These are phyloP conservation scores for Leucocoprinus birnbaumii DNA, from an alignment of 768 basidiomycete genomes.

Conservation along the genomic window DNA sequence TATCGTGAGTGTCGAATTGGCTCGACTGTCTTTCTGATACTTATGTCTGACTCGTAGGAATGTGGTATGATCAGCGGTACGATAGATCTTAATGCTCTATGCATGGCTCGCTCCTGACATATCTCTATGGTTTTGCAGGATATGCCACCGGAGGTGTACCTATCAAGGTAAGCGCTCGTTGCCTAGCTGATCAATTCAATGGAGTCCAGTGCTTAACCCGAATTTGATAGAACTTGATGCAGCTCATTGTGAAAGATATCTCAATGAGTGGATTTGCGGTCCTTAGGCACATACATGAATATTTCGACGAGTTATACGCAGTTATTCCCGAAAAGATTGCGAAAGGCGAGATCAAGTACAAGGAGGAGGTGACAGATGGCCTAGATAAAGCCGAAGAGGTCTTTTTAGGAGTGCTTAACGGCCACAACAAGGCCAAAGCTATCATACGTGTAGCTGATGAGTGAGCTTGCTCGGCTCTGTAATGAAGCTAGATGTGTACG, in stretches of 20 bases:
- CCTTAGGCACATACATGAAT: conserved; percentile 23
- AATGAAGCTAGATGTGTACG: too few relatives aligned
- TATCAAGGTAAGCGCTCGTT: conserved; percentile 27
- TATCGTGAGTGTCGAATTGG: conserved; percentile 33
- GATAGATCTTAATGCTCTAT: too few relatives aligned
- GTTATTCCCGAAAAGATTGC: conserved; percentile 31
- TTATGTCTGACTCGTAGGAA: too few relatives aligned
- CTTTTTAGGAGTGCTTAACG: conserved; percentile 29
- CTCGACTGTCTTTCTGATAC: too few relatives aligned
- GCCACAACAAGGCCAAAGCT: conserved; percentile 31
- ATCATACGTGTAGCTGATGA: conserved; percentile 32
- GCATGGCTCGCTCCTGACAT: conserved; percentile 13
- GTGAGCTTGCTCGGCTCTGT: too few relatives aligned
- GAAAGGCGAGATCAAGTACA: conserved; percentile 42
- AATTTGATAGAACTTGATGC: conserved; percentile 29
- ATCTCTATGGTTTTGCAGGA: conserved; percentile 12
- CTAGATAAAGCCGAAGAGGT: conserved; percentile 37
- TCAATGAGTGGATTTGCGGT: conserved; percentile 42
- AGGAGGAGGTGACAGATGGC: conserved; percentile 43
- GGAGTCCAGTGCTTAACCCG: not conserved
- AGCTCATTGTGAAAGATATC: conserved; percentile 38
- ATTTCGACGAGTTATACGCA: conserved; percentile 31
- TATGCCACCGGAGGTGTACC: conserved; percentile 30
- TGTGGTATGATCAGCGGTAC: conserved; percentile 35
- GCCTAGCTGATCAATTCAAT: not conserved